These are phyloP conservation scores for Basipetospora chlamydospora DNA, from an alignment of 2,329 filamentous ascomycete genomes.

Conservation along the genomic window DNA sequence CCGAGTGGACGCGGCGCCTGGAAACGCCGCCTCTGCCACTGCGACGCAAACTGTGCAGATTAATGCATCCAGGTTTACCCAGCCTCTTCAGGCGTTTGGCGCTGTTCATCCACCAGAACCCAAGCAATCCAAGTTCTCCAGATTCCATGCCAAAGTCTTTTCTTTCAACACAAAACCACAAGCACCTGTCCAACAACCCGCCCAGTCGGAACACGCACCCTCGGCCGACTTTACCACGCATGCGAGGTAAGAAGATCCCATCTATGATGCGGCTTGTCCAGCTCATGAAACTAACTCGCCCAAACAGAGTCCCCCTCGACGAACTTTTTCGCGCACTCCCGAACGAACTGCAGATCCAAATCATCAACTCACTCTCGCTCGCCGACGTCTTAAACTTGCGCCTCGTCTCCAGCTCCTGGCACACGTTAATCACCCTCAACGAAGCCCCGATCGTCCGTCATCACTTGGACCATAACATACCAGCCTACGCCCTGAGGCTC, in stretches of 20 bases:
- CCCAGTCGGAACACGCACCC: not conserved
- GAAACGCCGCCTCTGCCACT: conserved; percentile 11
- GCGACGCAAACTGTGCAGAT: conserved; percentile 8
- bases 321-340: conserved; percentile 44
- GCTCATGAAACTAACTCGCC: too few species aligned
- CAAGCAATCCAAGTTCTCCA: conserved; percentile 23
- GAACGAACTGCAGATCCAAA: conserved; percentile 47
- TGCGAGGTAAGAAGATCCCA: conserved; percentile 3
- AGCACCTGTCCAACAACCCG: not conserved
- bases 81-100: conserved; percentile 25
- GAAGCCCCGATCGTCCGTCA: conserved; percentile 47
- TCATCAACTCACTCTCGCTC: conserved; percentile 44
- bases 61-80: conserved; percentile 28
- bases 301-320: conserved; percentile 31
- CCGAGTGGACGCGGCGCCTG: conserved; percentile 17
- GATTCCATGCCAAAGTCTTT: conserved; percentile 23
- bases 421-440: conserved; percentile 43
- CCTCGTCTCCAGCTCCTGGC: conserved; percentile 42
- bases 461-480: conserved; percentile 44
- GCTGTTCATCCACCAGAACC: conserved; percentile 16
- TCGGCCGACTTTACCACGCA: not conserved
- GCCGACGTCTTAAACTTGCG: conserved; percentile 46
- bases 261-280: not conserved
- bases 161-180: conserved; percentile 20
- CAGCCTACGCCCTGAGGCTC: conserved; percentile 43